Base-by-base conservation (phyloP, 2,329 filamentous ascomycete species). In the Westerdykella sp. region DNA sequence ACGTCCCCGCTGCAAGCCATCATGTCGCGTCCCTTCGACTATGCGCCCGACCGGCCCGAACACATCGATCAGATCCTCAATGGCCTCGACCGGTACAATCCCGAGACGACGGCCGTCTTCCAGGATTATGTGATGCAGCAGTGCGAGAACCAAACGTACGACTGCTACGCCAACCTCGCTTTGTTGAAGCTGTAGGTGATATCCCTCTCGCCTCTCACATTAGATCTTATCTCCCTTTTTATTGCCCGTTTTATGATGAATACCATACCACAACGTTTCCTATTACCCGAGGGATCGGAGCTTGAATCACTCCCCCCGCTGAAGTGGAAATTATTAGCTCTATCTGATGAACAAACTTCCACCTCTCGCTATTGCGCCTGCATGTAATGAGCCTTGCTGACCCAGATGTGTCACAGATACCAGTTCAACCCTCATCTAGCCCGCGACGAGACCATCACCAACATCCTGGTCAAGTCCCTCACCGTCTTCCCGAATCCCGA, bases 351-450 rank as follows among this genome's bases (percentile, higher is more conserved):
- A 36, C 18, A 12, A 2, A 10, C 9, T 13, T 25, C 31, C 34
- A 15, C 13, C 41, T 25, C 36, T 40, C 39, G 47, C 16, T 13
- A n/a, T 44, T 39, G 21, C 34, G 34, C 30, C n/a, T 16, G 34
- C 28, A 34, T 10, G 18, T 25, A 23, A 21, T 41, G n/a, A 25
- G 38, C 21, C 18, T 25, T 44, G 9, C 45, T 42, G 16, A 42
- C 41, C 41, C 14, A 41, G 34, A 41, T 34, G 34, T 15, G 25
- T 39, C 14, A 48, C 59, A 98, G 93, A 54, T 98, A 98, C 79
- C 94, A 98, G 76, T 95, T 98, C 75, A 98, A 98, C 81, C 93
- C 93, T 41, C 90, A 97, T 76, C 87, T 95, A 59, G 83, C 90
- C 66, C 91, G 93, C 76, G 87, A 95, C 66, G 93, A 98, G 72